Evolutionary conservation across 768 basidiomycete species (phyloP).

Genomic region (Hygrocybe coccinea): DNA sequence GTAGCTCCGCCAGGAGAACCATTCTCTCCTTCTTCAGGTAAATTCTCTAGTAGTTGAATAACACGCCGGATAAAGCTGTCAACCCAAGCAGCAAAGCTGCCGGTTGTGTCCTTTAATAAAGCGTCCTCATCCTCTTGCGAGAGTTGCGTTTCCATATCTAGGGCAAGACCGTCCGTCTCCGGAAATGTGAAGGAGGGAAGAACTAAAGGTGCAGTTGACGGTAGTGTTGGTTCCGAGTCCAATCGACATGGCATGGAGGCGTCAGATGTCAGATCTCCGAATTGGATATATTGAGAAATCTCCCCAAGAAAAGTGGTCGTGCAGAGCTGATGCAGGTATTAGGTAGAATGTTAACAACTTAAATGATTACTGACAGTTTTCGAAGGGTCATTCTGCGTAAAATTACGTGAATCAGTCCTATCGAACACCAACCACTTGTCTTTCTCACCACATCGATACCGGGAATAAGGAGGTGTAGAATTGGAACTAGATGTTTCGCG

Average conservation of each 20-base stretch:
- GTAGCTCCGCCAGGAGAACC: constrained; percentile 57
- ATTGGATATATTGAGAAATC: constrained; percentile 69
- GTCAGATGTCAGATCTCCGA: constrained; percentile 56
- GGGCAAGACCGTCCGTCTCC: constrained; percentile 35
- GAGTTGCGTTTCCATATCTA: constrained; percentile 39
- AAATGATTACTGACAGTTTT: constrained; percentile 54
- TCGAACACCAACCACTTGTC: background rate
- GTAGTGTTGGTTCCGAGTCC: constrained; percentile 34
- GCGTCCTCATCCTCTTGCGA: constrained; percentile 66
- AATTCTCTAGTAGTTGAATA: constrained; percentile 74
- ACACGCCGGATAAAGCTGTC: constrained; percentile 75
- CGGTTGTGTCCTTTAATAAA: constrained; percentile 63
- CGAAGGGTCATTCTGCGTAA: constrained; percentile 61
- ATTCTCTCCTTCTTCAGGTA: constrained; percentile 75
- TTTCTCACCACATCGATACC: constrained; percentile 76
- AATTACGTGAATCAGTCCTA: constrained; percentile 6
- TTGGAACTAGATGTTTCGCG: constrained; percentile 73
- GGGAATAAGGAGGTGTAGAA: constrained; percentile 76
- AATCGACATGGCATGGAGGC: constrained; percentile 24
- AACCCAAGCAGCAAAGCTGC: constrained; percentile 77
- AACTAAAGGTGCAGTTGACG: constrained; percentile 22
- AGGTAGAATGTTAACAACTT: constrained; percentile 10
- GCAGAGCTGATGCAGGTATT: constrained; percentile 45
- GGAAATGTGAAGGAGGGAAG: constrained; percentile 37
- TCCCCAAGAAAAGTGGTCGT: constrained; percentile 73